Conservation (phyloP, 768 basidiomycete species). For the Amanita brunnescens region DNA sequence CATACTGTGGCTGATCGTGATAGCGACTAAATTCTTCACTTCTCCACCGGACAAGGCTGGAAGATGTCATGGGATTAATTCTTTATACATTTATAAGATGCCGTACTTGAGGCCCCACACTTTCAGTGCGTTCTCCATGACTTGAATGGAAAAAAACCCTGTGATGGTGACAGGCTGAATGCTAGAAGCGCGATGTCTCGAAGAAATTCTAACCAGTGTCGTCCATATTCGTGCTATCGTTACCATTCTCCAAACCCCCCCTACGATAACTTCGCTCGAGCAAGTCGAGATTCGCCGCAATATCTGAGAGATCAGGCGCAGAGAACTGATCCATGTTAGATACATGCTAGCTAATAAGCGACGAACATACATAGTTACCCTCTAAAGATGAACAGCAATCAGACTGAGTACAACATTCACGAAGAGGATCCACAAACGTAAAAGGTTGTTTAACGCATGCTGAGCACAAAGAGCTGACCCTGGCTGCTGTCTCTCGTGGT, state of each 20-base stretch:
- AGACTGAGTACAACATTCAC: not conserved
- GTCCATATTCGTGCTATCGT: slow-evolving; percentile 82
- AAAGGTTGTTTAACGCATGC: slow-evolving; percentile 73
- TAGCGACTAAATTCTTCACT: slow-evolving; percentile 72
- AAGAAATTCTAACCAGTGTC: slow-evolving; percentile 60
- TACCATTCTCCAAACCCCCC: slow-evolving; percentile 37
- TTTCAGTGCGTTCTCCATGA: slow-evolving; percentile 74
- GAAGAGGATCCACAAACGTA: slow-evolving; percentile 45
- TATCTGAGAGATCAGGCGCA: slow-evolving; percentile 67
- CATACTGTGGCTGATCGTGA: slow-evolving; percentile 72
- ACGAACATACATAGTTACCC: slow-evolving; percentile 33
- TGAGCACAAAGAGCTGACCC: slow-evolving; percentile 86
- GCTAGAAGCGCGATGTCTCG: not conserved
- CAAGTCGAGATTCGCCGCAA: slow-evolving; percentile 59
- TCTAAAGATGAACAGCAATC: slow-evolving; percentile 20
- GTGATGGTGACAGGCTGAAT: not conserved
- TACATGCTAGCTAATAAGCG: slow-evolving; percentile 3
- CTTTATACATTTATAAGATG: slow-evolving; percentile 2
- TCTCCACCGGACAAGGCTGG: slow-evolving; percentile 77
- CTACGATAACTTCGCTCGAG: slow-evolving; percentile 51
- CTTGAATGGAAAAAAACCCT: slow-evolving; percentile 93
- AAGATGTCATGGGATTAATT: slow-evolving; percentile 5
- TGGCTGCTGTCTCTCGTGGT: slow-evolving; percentile 69
- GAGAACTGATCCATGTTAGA: slow-evolving; percentile 45
- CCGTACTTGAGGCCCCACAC: slow-evolving; percentile 76